phyloP scores from a whole-genome alignment of 257 asterid species.

The Paraleonurus japonicus region DNA sequence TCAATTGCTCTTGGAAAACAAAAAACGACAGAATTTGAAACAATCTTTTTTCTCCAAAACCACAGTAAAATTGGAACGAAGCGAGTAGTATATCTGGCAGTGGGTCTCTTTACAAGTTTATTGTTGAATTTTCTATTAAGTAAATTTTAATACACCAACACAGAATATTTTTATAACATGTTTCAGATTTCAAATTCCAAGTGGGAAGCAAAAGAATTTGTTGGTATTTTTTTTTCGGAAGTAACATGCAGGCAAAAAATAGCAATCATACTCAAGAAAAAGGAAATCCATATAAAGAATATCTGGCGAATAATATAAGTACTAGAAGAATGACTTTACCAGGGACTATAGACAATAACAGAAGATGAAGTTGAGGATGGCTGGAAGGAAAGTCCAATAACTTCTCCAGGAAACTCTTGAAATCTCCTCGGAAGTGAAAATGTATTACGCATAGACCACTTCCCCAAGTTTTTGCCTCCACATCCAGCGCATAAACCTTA shows the following conservation, averaged over 20 bases:
- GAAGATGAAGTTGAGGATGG: constrained; percentile 76
- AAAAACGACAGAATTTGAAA: no score
- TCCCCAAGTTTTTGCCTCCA: constrained; percentile 94
- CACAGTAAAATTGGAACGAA: no score
- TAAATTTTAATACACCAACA: no score
- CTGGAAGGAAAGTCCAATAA: constrained; percentile 84
- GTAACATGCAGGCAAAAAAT: not conserved
- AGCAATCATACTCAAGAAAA: not conserved
- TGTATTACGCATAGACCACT: constrained; percentile 82
- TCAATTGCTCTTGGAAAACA: no score
- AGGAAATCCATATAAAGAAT: not conserved
- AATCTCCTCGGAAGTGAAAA: constrained; percentile 78
- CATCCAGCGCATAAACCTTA: constrained; percentile 90
- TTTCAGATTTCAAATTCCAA: not conserved
- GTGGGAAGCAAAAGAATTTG: not conserved
- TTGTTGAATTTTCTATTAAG: no score
- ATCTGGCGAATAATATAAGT: not conserved
- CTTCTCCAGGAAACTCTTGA: constrained; percentile 99
- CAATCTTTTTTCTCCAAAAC: no score
- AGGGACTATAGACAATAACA: constrained; percentile 83
- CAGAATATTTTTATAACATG: no score
- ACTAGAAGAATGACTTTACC: constrained; percentile 39
- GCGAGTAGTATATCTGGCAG: not conserved
- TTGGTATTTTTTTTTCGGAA: not conserved
- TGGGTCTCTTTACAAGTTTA: no score